A percentile compares a stretch with the other conserved stretches of the same genome.
Conservation (phyloP, 2,329 filamentous ascomycete genomes). For the Beauveria scarabaeidicola region DNA sequence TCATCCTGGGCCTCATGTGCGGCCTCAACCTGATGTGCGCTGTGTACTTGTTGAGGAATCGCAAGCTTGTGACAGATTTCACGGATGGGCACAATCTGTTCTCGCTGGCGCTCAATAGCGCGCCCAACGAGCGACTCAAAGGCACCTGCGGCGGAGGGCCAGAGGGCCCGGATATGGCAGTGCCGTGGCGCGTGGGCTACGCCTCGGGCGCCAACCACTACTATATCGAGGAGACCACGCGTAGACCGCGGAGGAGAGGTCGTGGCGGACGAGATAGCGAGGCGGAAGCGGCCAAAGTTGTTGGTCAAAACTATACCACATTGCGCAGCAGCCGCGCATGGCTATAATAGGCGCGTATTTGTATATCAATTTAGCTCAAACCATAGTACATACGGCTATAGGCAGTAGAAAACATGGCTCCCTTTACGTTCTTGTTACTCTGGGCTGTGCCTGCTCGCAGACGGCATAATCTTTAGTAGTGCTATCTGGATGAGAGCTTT, state of each 20-base stretch:
- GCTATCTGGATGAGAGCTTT: too few relatives aligned
- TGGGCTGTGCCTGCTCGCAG: too few relatives aligned
- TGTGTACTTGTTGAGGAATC: conserved; percentile 46
- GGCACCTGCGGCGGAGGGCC: conserved; percentile 32
- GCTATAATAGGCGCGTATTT: too few relatives aligned
- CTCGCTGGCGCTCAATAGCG: conserved; percentile 56
- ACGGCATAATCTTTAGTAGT: too few relatives aligned
- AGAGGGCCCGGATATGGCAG: conserved; percentile 25
- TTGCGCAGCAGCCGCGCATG: too few relatives aligned
- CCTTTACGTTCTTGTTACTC: too few relatives aligned
- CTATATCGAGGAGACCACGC: conserved; percentile 31
- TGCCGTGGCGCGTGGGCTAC: conserved; percentile 35
- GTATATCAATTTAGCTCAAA: not conserved
- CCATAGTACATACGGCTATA: not conserved
- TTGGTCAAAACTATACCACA: not conserved
- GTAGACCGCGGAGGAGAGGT: too few relatives aligned
- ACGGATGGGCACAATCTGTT: conserved; percentile 72
- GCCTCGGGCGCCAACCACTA: conserved; percentile 31
- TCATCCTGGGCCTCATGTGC: conserved; percentile 58
- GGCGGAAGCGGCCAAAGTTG: not conserved
- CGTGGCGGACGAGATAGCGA: too few relatives aligned
- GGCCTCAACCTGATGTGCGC: conserved; percentile 58
- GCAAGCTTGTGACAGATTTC: conserved; percentile 65
- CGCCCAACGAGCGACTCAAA: conserved; percentile 27
- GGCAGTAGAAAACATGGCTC: not conserved